Evolutionary conservation across 2,329 filamentous ascomycete species (phyloP).

Genomic region (Alternaria panax): DNA sequence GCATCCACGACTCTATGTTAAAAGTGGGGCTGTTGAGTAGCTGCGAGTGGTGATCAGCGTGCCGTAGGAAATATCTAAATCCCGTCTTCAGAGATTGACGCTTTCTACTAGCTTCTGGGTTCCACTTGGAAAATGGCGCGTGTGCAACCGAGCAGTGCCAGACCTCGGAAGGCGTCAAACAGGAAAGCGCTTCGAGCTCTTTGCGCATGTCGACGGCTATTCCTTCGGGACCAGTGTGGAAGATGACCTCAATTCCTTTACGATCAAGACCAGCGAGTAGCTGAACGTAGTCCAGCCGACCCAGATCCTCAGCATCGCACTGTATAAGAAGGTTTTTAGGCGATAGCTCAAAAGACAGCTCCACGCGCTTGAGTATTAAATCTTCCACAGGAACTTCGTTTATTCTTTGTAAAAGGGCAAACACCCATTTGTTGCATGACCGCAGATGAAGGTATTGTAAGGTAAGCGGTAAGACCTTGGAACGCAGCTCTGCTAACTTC

Average conservation of each 20-base stretch:
- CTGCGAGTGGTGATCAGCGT: conserved; percentile 10
- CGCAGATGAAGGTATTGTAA: conserved; percentile 12
- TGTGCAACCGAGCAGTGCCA: not conserved
- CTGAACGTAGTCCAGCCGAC: conserved; percentile 2
- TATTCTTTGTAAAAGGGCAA: conserved; percentile 15
- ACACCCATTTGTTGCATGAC: conserved; percentile 20
- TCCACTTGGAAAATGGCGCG: conserved; percentile 8
- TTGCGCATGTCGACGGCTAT: conserved; percentile 6
- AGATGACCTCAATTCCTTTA: conserved; percentile 11
- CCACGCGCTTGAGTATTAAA: conserved; percentile 15
- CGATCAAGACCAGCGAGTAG: conserved; percentile 7
- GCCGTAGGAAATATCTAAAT: conserved; percentile 13
- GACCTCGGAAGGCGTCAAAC: conserved; percentile 2
- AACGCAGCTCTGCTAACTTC: not conserved
- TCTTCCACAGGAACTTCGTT: not conserved
- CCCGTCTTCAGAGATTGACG: not conserved
- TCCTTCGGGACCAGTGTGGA: conserved; percentile 4
- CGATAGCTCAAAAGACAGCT: conserved; percentile 18
- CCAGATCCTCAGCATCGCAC: conserved; percentile 8
- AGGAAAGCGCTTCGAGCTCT: conserved; percentile 8
- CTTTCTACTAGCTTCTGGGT: not conserved
- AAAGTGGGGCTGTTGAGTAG: conserved; percentile 21
- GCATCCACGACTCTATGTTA: conserved; percentile 3
- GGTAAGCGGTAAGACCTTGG: conserved; percentile 15
- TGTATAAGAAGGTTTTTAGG: conserved; percentile 17